Percentiles rank a stretch among this genome's conserved stretches.
Conservation (phyloP, 2,329 filamentous ascomycete species). For the Colletotrichum tamarilloi region DNA sequence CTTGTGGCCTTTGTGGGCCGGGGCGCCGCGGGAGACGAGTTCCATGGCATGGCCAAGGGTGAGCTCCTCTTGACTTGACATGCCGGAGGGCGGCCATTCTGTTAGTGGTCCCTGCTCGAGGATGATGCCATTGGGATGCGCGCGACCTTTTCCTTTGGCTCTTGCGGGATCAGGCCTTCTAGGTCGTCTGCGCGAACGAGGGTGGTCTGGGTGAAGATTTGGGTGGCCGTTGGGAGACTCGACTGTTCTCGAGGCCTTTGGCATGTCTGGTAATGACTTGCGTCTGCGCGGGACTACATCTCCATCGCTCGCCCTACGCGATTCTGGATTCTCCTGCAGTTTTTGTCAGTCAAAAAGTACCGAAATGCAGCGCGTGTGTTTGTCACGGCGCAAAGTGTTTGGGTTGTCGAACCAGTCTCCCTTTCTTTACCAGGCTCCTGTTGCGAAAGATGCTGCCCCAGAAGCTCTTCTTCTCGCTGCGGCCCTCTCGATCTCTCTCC, state of each 20-base stretch:
- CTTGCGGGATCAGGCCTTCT: slow-evolving; percentile 51
- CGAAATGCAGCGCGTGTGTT: slow-evolving; percentile 7
- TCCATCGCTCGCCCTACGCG: slow-evolving; percentile 47
- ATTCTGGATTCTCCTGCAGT: slow-evolving; percentile 45
- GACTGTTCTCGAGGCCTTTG: slow-evolving; percentile 17
- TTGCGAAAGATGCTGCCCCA: slow-evolving; percentile 62
- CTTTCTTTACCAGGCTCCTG: slow-evolving; percentile 54
- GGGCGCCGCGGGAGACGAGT: slow-evolving; percentile 68
- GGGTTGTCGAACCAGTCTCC: slow-evolving; percentile 46
- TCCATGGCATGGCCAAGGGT: slow-evolving; percentile 65
- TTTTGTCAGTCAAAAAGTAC: not conserved
- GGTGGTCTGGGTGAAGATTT: not conserved
- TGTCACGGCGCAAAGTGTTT: slow-evolving; percentile 32
- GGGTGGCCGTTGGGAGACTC: slow-evolving; percentile 25
- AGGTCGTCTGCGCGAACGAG: slow-evolving; percentile 53
- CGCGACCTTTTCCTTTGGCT: slow-evolving; percentile 53
- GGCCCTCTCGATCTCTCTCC: slow-evolving; percentile 30
- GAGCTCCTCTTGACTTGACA: slow-evolving; percentile 61
- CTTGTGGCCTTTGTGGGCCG: slow-evolving; percentile 66
- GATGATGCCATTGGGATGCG: slow-evolving; percentile 44
- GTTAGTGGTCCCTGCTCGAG: slow-evolving; percentile 53
- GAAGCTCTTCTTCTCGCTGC: slow-evolving; percentile 57
- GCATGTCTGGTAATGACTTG: slow-evolving; percentile 29
- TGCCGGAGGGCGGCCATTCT: slow-evolving; percentile 67
- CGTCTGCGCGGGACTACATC: slow-evolving; percentile 44